Base-by-base conservation (phyloP, 2,329 filamentous ascomycete species). In the Cryphonectria naterciae region DNA sequence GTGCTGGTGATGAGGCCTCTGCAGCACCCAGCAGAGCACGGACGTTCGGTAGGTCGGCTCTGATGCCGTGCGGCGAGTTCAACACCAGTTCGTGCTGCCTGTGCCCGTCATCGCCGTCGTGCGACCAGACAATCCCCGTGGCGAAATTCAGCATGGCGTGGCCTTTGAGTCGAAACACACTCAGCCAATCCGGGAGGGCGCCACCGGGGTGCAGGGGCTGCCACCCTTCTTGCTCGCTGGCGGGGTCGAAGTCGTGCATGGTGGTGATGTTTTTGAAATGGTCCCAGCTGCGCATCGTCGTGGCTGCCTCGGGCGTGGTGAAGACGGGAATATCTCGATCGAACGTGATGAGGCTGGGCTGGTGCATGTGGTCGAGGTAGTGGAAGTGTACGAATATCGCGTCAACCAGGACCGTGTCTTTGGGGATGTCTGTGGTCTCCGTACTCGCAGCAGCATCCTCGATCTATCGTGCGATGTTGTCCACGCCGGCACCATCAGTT, bases 271-370 rank as follows among this genome's bases (percentile, higher is more conserved):
- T 68, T 4, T 72, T 52, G 62, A 75, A 75, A 65, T 74, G 68
- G 4, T 54, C 41, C 72, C 70, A 74, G 7, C 54, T 35, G 13
- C 52, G 10, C 32, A 75, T 67, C 7, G 28, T 58, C 41, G 15
- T 43, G 8, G 66, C 65, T 1, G 72, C 67, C 39, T 58, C 68
- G 22, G 68, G 41, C 10, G 66, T 62, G 46, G 73, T 61, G 28
- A 75, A 65, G 19, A 75, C 62, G 15, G 74, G 74, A 15, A 75
- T 73, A 10, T 39, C 49, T 25, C 60, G 67, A 54, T 68, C 65
- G 43, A 75, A 73, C 19, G 67, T 71, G 10, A 58, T 63, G 11
- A 75, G 71, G 2, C 70, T 74, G 7, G 54, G 62, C 54, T 68
- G 46, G 56, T 74, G 49, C 35, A 70, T 43, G 65, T 75, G 74